These are phyloP conservation scores for Melaleuca alternifolia DNA, from an alignment of 345 rosid species.

Conservation along the genomic window DNA sequence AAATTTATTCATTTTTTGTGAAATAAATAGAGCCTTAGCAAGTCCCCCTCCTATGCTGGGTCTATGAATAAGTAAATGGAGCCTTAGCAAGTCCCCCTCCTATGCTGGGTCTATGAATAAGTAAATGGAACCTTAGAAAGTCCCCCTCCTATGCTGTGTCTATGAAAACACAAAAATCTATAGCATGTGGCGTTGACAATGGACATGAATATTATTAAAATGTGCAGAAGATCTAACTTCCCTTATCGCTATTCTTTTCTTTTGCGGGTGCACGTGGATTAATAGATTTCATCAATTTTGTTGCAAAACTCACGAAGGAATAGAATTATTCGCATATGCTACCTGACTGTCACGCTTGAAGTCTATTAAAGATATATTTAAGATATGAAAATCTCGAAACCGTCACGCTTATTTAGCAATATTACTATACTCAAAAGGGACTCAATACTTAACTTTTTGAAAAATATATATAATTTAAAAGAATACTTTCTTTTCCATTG, in stretches of 20 bases:
- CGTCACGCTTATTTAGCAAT: not conserved
- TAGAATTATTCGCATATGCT: not conserved
- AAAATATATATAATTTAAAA: not conserved
- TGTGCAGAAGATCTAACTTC: not conserved
- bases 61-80: not conserved
- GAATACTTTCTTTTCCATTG: not conserved
- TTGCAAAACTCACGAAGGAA: not conserved
- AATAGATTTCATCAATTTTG: not conserved
- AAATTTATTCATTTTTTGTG: not conserved
- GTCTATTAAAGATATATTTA: not conserved
- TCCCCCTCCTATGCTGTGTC: not conserved
- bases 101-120: not conserved
- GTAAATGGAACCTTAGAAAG: not conserved
- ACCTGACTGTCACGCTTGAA: not conserved
- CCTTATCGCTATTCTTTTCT: not conserved
- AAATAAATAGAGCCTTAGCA: not conserved
- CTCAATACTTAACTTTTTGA: not conserved
- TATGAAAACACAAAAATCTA: not conserved
- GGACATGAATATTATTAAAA: not conserved
- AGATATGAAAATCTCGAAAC: not conserved
- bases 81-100: not conserved
- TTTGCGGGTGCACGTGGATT: too few relatives aligned
- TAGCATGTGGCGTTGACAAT: not conserved
- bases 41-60: not conserved
- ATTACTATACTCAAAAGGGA: not conserved